Evolutionary conservation across 2,329 filamentous ascomycete genomes (phyloP).

Genomic region (Scopulariopsis brevicaulis): DNA sequence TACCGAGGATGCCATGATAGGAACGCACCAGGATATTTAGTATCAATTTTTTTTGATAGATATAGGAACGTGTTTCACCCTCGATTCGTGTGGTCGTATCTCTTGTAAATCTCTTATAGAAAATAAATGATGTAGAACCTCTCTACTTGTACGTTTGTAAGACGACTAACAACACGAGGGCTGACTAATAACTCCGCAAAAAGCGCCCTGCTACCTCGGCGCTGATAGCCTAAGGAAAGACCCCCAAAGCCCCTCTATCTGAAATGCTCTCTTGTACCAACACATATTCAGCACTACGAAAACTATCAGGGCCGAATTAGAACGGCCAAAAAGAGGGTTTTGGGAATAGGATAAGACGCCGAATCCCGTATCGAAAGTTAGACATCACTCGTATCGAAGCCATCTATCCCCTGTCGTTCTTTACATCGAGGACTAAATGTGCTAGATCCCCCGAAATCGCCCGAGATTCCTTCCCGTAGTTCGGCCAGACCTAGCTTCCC

Average conservation of each 20-base stretch:
- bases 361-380: background rate
- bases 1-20: background rate
- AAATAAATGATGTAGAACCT: too few relatives aligned
- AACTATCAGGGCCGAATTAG: background rate
- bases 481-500: background rate
- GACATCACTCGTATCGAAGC: background rate
- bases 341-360: background rate
- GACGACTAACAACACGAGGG: too few relatives aligned
- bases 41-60: too few relatives aligned
- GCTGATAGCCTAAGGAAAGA: background rate
- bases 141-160: too few relatives aligned
- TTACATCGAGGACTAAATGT: background rate
- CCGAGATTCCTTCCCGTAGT: background rate
- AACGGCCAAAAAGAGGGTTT: background rate
- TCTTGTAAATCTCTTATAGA: too few relatives aligned
- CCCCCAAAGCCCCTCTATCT: too few relatives aligned
- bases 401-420: too few relatives aligned
- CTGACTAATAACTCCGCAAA: too few relatives aligned
- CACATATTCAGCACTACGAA: background rate
- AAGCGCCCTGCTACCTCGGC: too few relatives aligned
- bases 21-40: background rate
- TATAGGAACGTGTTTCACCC: too few relatives aligned
- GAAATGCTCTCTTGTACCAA: background rate
- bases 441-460: background rate
- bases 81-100: too few relatives aligned